phyloP scores from a whole-genome alignment of 371 early-diverging fungal species.

The Ordospora colligata region DNA sequence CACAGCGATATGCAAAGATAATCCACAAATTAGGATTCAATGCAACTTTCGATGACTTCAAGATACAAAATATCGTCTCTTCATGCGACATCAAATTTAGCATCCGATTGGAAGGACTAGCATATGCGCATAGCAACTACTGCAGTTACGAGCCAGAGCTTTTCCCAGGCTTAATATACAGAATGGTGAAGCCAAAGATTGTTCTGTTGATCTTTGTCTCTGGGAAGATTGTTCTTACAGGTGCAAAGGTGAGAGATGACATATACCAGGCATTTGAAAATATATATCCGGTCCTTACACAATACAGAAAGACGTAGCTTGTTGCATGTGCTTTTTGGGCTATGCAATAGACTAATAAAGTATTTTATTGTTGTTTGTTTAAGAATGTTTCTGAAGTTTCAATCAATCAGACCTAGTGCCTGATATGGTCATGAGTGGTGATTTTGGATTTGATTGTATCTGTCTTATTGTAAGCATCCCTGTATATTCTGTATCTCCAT shows the following conservation, averaged over 20 bases:
- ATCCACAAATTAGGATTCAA: constrained; percentile 96
- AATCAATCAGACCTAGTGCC: not conserved
- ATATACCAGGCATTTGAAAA: constrained; percentile 98
- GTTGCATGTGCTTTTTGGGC: not conserved
- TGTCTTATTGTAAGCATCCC: not conserved
- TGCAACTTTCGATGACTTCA: constrained; percentile 95
- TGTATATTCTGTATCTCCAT: constrained; percentile 21
- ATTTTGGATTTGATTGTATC: not conserved
- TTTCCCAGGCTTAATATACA: constrained; percentile 98
- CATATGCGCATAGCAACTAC: constrained; percentile 89
- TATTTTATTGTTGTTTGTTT: not conserved
- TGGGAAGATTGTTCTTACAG: constrained; percentile 98
- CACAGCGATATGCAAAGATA: constrained; percentile 96
- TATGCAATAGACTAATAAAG: not conserved
- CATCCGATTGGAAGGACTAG: constrained; percentile 94
- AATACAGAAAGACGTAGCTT: constrained; percentile 60
- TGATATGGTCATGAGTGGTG: not conserved
- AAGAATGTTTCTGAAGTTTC: not conserved
- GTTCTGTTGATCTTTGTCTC: constrained; percentile 97
- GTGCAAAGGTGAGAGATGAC: constrained; percentile 94
- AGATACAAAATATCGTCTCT: constrained; percentile 99
- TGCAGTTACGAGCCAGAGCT: constrained; percentile 98
- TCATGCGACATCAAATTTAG: constrained; percentile 98
- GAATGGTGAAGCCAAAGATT: constrained; percentile 99
- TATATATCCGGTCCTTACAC: constrained; percentile 84